Base-by-base conservation (phyloP, 2,329 filamentous ascomycete genomes). In the Monilinia laxa region DNA sequence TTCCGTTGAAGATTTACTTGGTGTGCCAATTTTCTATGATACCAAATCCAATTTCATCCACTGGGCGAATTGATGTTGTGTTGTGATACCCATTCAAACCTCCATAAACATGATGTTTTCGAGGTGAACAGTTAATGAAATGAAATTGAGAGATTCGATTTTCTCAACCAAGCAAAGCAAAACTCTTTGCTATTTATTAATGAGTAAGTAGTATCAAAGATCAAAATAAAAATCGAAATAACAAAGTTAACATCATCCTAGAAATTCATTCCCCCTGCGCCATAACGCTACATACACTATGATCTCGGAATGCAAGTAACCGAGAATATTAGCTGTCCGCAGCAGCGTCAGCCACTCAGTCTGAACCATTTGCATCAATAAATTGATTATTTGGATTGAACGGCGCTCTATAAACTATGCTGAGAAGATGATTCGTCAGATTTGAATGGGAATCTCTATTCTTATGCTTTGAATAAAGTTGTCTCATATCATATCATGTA, bases 281-380 rank as follows among this genome's bases (percentile, higher is more conserved):
- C 28, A 11, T 55, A 35, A 23, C 11, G 31, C 3, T 40, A 23
- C 53, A 23, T 56, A 23, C 38, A 20, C 20, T 23, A 55, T 9
- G 53, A 31, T 31, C 53, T n/a, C 53, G 53, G 31, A 23, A 38
- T 38, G 2, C 11, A 55, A 3, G 20, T 23, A 56, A 20, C 53
- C 53, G 53, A 40, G 14, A 40, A 55, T 10, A 40, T 56, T 5
- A 23, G 31, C 20, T 38, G 31, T 56, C 53, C 53, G 53, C 53
- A 56, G 53, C 53, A 56, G 31, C 31, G n/a, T 56, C 53, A 56
- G 53, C 53, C 53, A 56, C 53, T n/a, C 23, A 7, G 20, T 49
- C 47, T 10, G 20, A 49, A 49, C 47, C 47, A 2, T 7, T 35
- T 35, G 31, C 31, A 35, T 35, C 18, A 31, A 35, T 11, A 54